phyloP scores from a whole-genome alignment of 345 rosid genomes.

The Eucalyptus caleyi region DNA sequence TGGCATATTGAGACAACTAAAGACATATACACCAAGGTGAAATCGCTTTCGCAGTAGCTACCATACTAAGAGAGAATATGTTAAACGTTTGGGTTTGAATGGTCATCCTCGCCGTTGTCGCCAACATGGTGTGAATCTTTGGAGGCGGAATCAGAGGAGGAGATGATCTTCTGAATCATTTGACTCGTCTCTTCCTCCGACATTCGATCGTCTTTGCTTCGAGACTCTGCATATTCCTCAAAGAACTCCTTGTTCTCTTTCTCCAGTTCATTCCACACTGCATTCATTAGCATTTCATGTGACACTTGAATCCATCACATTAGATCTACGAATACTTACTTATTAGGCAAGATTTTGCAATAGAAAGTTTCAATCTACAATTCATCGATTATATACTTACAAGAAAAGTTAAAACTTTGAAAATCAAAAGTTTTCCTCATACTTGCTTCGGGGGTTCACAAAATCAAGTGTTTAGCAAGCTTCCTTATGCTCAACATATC shows the following conservation, averaged over 20 bases:
- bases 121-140: constrained; percentile 16
- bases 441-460: neutral
- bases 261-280: constrained; percentile 92
- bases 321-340: neutral
- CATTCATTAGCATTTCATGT: neutral
- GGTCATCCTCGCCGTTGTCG: neutral
- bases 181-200: constrained; percentile 76
- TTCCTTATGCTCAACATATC: neutral
- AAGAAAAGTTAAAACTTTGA: neutral
- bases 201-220: constrained; percentile 56
- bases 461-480: neutral
- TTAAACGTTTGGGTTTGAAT: neutral
- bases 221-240: constrained; percentile 50
- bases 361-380: neutral
- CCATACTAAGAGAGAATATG: neutral
- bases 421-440: neutral
- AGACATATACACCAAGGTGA: neutral
- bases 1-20: neutral
- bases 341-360: neutral
- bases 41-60: neutral
- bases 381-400: too few species aligned
- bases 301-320: neutral
- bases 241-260: constrained; percentile 93
- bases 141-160: constrained; percentile 20
- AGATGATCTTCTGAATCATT: constrained; percentile 68